Base-by-base conservation (phyloP, 768 basidiomycete species). In the Daedaleopsis sinensis region DNA sequence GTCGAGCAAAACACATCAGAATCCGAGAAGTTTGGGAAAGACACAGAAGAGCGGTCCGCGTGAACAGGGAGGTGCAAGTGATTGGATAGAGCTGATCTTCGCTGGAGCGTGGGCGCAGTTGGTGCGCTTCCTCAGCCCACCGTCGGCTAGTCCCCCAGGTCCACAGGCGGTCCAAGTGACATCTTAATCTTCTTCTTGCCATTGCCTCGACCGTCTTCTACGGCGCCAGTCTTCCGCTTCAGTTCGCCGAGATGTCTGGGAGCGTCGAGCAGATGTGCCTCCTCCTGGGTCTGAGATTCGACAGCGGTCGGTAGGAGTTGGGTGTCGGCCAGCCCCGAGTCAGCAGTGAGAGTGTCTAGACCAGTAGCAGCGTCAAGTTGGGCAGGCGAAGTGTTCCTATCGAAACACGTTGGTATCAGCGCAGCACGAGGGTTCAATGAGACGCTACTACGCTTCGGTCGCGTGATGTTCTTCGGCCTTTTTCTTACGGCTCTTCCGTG, bases 121-220 rank as follows among this genome's bases (percentile, higher is more conserved):
- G 13, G 47, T 48, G 24, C 50, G 19, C 23, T 57, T 44, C 52
- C 32, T 10, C 15, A 10, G 35, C 36, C 27, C 21, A 27, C 18
- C 21, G 42, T 47, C 38, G 62, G 38, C 66, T 74, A 93, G 73
- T 93, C 90, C 36, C 88, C 90, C 5, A 93, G 82, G 74, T 92
- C 89, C 63, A 93, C 83, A 52, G 82, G 85, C 58, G 79, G 72
- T 43, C 84, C 84, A 43, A 93, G 74, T 16, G 90, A 93, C 52
- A 92, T 82, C 75, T 92, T 93, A 62, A 86, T 67, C 68, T 83
- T 90, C 78, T 91, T 92, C 51, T 61, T 44, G 27, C 27, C 27
- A 57, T 66, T 61, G 55, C 18, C 58, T 49, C 47, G 52, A 46
- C 56, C 68, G 59, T 46, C 36, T 58, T 36, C 49, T 9, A 16